Conservation (phyloP, 768 basidiomycete species). For the Suillus variegatus region DNA sequence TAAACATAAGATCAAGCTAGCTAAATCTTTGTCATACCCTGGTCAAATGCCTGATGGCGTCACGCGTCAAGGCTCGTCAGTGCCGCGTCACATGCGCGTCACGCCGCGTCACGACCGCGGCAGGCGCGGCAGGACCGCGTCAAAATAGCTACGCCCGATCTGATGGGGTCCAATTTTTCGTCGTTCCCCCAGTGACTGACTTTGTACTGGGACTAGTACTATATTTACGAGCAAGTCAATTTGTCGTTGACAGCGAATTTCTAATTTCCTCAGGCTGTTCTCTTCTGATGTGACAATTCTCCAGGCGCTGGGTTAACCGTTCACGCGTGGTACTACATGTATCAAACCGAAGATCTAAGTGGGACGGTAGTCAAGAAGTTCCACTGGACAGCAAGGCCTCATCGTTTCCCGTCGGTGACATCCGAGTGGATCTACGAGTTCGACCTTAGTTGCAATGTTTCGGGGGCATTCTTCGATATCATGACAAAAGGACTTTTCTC, state of each 20-base stretch:
- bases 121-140: too few species aligned
- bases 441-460: not conserved
- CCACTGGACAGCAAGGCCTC: not conserved
- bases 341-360: not conserved
- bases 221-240: too few species aligned
- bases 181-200: not conserved
- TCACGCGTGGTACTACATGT: slow-evolving; percentile 12
- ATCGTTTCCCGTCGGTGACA: not conserved
- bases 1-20: too few species aligned
- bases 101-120: too few species aligned
- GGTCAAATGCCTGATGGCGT: too few species aligned
- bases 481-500: not conserved
- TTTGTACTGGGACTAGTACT: not conserved
- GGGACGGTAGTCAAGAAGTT: not conserved
- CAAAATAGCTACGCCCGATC: too few species aligned
- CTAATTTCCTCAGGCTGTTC: not conserved
- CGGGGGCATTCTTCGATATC: not conserved
- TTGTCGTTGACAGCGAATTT: not conserved
- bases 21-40: too few species aligned
- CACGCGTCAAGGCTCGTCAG: too few species aligned
- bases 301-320: too few species aligned
- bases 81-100: too few species aligned
- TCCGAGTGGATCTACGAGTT: not conserved
- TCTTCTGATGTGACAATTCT: not conserved
- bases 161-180: too few species aligned